Evolutionary conservation across 768 basidiomycete species (phyloP).

Genomic region (Termitomyces sp.): DNA sequence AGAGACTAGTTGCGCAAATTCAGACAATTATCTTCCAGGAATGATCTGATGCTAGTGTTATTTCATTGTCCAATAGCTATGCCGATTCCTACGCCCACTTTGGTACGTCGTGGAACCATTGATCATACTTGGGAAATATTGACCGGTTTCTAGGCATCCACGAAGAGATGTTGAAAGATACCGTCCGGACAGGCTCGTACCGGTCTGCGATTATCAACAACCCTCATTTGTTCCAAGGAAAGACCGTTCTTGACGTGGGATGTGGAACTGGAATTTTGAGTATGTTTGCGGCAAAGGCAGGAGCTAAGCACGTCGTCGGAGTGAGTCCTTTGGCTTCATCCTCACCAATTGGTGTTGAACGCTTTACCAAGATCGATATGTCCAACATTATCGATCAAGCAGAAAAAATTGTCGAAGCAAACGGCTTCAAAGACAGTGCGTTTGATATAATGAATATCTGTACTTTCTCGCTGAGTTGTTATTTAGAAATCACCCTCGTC

Average conservation of each 20-base stretch:
- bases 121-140: neutral
- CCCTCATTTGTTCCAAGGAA: constrained; percentile 91
- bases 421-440: constrained; percentile 94
- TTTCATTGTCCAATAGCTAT: constrained; percentile 56
- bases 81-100: constrained; percentile 97
- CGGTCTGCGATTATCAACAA: constrained; percentile 93
- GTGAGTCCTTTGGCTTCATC: constrained; percentile 40
- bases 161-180: constrained; percentile 99
- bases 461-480: constrained; percentile 4
- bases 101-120: constrained; percentile 43
- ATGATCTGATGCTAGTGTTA: constrained; percentile 35
- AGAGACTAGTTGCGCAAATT: constrained; percentile 76
- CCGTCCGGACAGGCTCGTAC: constrained; percentile 93
- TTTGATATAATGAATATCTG: constrained; percentile 1
- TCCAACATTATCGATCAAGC: constrained; percentile 99
- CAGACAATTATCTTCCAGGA: constrained; percentile 21
- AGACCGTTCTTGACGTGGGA: constrained; percentile 96
- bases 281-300: constrained; percentile 97
- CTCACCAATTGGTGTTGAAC: constrained; percentile 6
- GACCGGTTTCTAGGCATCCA: constrained; percentile 71
- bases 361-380: constrained; percentile 85
- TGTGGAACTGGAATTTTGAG: constrained; percentile 98
- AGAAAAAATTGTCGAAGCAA: constrained; percentile 92
- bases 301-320: constrained; percentile 90
- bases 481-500: constrained; percentile 84